Conservation (phyloP, 305 asterid genomes). For the Fraxinus ornus region DNA sequence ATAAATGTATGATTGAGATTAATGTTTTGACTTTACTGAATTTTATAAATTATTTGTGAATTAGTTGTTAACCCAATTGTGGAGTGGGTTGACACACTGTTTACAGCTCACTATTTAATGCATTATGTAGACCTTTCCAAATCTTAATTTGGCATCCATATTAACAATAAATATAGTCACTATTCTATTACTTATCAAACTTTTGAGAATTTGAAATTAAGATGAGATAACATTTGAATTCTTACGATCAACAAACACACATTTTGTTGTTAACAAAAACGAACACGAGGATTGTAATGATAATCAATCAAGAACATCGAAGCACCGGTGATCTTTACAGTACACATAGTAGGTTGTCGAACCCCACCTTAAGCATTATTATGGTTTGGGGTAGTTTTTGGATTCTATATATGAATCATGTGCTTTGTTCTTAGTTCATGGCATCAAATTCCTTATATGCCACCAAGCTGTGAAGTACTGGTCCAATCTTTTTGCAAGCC, state of each 20-base stretch:
- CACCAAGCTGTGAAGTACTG: not conserved
- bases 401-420: not conserved
- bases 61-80: not conserved
- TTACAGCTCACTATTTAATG: slow-evolving; percentile 1
- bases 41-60: not conserved
- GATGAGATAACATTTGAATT: not conserved
- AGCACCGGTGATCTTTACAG: not conserved
- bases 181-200: not conserved
- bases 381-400: not conserved
- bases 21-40: not conserved
- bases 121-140: not conserved
- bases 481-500: not conserved
- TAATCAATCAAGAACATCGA: not conserved
- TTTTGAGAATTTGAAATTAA: not conserved
- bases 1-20: no score
- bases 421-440: not conserved
- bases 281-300: not conserved
- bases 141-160: not conserved
- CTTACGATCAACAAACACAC: not conserved
- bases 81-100: not conserved
- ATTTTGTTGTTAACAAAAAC: not conserved
- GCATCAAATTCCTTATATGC: not conserved
- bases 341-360: not conserved
- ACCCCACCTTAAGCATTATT: not conserved
- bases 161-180: not conserved